A percentile compares a stretch with the other conserved stretches of the same genome.
Conservation (phyloP, 495 filamentous ascomycete species). For the Peziza echinospora region DNA sequence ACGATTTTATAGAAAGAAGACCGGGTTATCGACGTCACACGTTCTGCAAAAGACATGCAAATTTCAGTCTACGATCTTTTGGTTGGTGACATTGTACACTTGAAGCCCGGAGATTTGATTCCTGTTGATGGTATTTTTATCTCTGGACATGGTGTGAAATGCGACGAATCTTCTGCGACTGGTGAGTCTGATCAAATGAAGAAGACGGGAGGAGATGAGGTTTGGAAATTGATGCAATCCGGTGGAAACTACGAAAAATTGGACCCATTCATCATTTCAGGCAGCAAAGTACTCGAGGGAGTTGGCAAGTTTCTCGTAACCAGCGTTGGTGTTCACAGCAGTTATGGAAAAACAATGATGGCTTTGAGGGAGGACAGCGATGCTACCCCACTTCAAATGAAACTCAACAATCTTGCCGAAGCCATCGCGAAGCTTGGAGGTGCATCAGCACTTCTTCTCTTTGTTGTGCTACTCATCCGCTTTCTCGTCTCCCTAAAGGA, state of each 20-base stretch:
- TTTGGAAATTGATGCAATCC: conserved; percentile 38
- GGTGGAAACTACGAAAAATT: conserved; percentile 29
- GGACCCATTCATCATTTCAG: conserved; percentile 69
- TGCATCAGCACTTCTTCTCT: conserved; percentile 45
- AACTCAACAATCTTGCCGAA: conserved; percentile 52
- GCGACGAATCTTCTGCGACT: conserved; percentile 60
- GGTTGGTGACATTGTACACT: conserved; percentile 61
- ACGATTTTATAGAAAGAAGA: conserved; percentile 32
- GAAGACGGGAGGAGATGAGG: conserved; percentile 40
- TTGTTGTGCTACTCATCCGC: conserved; percentile 53
- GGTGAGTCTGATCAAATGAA: conserved; percentile 48
- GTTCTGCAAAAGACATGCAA: conserved; percentile 52
- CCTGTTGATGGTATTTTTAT: conserved; percentile 65
- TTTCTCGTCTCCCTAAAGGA: conserved; percentile 42
- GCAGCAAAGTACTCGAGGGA: conserved; percentile 58
- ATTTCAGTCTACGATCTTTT: conserved; percentile 64
- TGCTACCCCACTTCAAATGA: conserved; percentile 56
- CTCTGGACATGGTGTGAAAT: conserved; percentile 47
- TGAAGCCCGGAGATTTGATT: conserved; percentile 78
- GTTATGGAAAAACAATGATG: conserved; percentile 66
- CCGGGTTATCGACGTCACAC: conserved; percentile 47
- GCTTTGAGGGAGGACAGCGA: conserved; percentile 54
- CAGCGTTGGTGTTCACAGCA: conserved; percentile 47
- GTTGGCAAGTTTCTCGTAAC: conserved; percentile 64
- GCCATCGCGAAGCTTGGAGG: conserved; percentile 59